These are phyloP conservation scores for Polychaeton citri DNA, from an alignment of 2,329 filamentous ascomycete genomes.

Conservation along the genomic window DNA sequence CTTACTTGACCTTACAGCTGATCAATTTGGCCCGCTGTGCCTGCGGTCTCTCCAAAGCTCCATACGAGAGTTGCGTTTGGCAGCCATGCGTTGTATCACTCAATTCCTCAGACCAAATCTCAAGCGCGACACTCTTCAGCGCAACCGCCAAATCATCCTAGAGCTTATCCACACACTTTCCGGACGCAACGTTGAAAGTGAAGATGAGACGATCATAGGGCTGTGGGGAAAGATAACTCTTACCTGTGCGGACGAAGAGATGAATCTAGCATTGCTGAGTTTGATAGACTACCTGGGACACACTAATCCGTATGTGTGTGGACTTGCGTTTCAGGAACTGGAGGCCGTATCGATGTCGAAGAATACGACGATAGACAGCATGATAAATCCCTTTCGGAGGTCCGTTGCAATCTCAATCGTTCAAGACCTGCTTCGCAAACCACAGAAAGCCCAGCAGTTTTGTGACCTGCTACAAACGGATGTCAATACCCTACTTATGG, in stretches of 20 bases:
- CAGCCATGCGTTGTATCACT: constrained; percentile 48
- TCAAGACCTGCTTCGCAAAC: constrained; percentile 65
- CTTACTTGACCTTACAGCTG: constrained; percentile 54
- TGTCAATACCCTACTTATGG: constrained; percentile 57
- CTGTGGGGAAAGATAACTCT: constrained; percentile 75
- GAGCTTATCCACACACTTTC: constrained; percentile 60
- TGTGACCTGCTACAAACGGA: constrained; percentile 70
- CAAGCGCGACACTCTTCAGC: constrained; percentile 35
- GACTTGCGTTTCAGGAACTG: constrained; percentile 71
- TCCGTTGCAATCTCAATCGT: constrained; percentile 70
- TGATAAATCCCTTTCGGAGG: constrained; percentile 82
- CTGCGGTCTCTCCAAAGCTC: constrained; percentile 72
- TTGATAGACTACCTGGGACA: constrained; percentile 81
- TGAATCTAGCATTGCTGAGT: constrained; percentile 73
- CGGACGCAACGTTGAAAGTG: constrained; percentile 49
- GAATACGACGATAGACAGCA: constrained; percentile 36
- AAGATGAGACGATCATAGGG: constrained; percentile 75
- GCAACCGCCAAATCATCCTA: constrained; percentile 58
- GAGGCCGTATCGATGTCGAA: constrained; percentile 57
- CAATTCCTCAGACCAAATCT: constrained; percentile 47
- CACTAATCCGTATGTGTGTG: constrained; percentile 63
- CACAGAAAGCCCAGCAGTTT: constrained; percentile 69
- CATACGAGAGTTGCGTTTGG: constrained; percentile 69
- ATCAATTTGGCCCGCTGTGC: constrained; percentile 64
- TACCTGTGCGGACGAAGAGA: constrained; percentile 63